Percentiles rank a stretch among this genome's conserved stretches.
phyloP scores from a whole-genome alignment of 2,329 filamentous ascomycete species.

The Paradendryphiella salina region DNA sequence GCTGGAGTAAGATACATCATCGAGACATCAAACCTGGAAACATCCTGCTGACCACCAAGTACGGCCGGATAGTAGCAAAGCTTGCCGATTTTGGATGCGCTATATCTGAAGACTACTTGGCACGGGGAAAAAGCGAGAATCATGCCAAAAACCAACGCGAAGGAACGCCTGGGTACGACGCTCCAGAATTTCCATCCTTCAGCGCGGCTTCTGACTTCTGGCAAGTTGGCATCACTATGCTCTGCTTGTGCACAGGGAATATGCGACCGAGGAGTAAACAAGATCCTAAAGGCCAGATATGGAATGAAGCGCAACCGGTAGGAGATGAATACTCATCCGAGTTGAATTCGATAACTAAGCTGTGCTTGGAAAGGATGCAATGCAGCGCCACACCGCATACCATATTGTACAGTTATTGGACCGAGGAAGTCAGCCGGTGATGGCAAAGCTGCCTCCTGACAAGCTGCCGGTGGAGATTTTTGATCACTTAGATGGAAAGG shows the following conservation, averaged over 20 bases:
- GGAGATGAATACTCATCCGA: slow-evolving; percentile 12
- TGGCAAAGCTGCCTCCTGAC: slow-evolving; percentile 4
- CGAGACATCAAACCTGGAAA: slow-evolving; percentile 27
- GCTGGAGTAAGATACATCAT: slow-evolving; percentile 24
- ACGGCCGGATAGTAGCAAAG: slow-evolving; percentile 16
- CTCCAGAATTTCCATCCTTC: slow-evolving; percentile 21
- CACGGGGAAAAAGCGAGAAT: background rate
- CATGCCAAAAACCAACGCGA: slow-evolving; percentile 1
- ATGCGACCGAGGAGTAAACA: slow-evolving; percentile 6
- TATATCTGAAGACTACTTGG: slow-evolving; percentile 8
- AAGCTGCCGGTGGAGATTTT: background rate
- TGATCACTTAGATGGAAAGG: background rate
- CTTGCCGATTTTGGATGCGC: slow-evolving; percentile 27
- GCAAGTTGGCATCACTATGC: slow-evolving; percentile 20
- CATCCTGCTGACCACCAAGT: slow-evolving; percentile 17
- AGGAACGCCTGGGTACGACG: slow-evolving; percentile 14
- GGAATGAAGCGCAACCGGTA: slow-evolving; percentile 10
- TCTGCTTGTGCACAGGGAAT: slow-evolving; percentile 17
- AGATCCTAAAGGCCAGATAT: slow-evolving; percentile 3
- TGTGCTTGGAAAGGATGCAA: slow-evolving; percentile 2
- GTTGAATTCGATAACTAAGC: slow-evolving; percentile 7
- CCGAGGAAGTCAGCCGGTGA: slow-evolving; percentile 1
- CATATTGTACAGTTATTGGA: background rate
- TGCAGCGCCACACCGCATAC: slow-evolving; percentile 4
- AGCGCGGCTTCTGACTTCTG: slow-evolving; percentile 20